phyloP scores from a whole-genome alignment of 768 basidiomycete species.

The Podaxis sp. region DNA sequence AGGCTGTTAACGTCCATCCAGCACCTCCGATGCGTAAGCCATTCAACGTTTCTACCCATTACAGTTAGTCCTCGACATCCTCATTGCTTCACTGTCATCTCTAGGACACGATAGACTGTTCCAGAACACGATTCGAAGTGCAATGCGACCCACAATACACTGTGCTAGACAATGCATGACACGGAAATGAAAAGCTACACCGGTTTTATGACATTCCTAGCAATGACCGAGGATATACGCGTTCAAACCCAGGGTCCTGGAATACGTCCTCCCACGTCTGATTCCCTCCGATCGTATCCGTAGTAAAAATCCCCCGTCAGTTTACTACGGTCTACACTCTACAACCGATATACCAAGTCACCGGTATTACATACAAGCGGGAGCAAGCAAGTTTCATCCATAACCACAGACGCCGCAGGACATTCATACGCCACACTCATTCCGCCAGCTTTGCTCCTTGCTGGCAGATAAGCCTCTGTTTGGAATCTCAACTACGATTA shows the following conservation, averaged over 20 bases:
- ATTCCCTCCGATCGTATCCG: neutral
- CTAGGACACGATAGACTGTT: neutral
- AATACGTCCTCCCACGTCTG: neutral
- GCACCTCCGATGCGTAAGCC: neutral
- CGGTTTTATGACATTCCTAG: neutral
- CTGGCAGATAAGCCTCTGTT: neutral
- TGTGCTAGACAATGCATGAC: neutral
- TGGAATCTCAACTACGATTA: neutral
- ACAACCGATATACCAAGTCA: neutral
- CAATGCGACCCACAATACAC: neutral
- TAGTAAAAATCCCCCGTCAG: neutral
- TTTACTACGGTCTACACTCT: neutral
- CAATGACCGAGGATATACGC: constrained; percentile 3
- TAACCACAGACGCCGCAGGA: neutral
- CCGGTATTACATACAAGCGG: neutral
- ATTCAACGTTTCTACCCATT: neutral
- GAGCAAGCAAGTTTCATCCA: neutral
- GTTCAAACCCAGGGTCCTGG: neutral
- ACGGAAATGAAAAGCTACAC: constrained; percentile 5
- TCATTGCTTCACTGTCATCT: neutral
- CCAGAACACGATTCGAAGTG: neutral
- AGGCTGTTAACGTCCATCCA: neutral
- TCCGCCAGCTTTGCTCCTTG: neutral
- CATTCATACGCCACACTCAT: neutral
- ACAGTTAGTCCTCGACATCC: neutral